Percentiles rank a stretch among this genome's conserved stretches.
Evolutionary conservation across 2,329 filamentous ascomycete genomes (phyloP).

Genomic region (Ramularia endophylla): DNA sequence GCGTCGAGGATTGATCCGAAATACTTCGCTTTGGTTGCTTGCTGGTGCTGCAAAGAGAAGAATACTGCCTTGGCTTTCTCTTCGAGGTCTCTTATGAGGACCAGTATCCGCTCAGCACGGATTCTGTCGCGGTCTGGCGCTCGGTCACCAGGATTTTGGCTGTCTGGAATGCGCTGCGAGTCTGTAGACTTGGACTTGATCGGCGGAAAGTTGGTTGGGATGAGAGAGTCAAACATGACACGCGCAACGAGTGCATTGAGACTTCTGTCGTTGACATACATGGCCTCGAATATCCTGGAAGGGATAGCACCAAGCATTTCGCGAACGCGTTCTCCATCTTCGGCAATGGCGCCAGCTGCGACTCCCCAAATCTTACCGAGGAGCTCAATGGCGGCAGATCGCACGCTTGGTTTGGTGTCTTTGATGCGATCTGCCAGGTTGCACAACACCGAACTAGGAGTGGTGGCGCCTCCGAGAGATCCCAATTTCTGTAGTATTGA

Average conservation of each 20-base stretch:
- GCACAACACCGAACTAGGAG: slow-evolving; percentile 70
- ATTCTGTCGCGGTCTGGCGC: slow-evolving; percentile 66
- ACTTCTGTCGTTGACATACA: slow-evolving; percentile 83
- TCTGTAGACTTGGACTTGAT: slow-evolving; percentile 48
- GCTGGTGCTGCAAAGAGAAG: slow-evolving; percentile 75
- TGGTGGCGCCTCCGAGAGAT: slow-evolving; percentile 65
- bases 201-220: slow-evolving; percentile 84
- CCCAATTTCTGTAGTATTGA: slow-evolving; percentile 80
- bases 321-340: slow-evolving; percentile 70
- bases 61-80: slow-evolving; percentile 76
- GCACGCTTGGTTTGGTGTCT: slow-evolving; percentile 74
- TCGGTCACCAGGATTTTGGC: slow-evolving; percentile 40
- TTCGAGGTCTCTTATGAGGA: slow-evolving; percentile 74
- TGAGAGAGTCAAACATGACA: slow-evolving; percentile 76
- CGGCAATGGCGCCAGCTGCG: slow-evolving; percentile 76
- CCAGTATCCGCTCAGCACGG: slow-evolving; percentile 74
- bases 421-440: slow-evolving; percentile 83
- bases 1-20: slow-evolving; percentile 70
- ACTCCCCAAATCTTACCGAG: slow-evolving; percentile 91
- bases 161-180: slow-evolving; percentile 57
- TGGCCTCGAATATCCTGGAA: slow-evolving; percentile 76
- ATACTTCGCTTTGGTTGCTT: slow-evolving; percentile 66
- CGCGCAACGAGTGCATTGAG: slow-evolving; percentile 79
- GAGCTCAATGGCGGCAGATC: slow-evolving; percentile 79
- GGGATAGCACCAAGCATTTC: slow-evolving; percentile 76